phyloP scores from a whole-genome alignment of 306 rosid genomes.

The Ormosia emarginata region DNA sequence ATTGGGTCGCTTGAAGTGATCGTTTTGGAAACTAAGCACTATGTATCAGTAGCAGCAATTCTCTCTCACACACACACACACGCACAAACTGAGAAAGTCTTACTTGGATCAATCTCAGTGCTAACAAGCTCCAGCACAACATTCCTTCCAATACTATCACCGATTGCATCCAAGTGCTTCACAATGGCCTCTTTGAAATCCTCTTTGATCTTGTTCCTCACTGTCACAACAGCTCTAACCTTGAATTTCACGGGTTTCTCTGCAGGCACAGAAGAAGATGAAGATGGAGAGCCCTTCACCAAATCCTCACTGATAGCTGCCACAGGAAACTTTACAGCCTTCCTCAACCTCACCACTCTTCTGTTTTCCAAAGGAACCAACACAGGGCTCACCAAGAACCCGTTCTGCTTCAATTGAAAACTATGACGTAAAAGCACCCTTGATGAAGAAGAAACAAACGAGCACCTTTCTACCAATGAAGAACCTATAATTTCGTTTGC shows the following conservation, averaged over 20 bases:
- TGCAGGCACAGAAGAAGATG: slow-evolving; percentile 14
- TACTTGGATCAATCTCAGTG: slow-evolving; percentile 80
- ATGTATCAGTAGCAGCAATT: background rate
- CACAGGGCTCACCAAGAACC: slow-evolving; percentile 26
- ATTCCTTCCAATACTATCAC: slow-evolving; percentile 73
- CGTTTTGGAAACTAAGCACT: background rate
- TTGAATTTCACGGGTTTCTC: slow-evolving; percentile 67
- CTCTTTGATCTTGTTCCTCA: slow-evolving; percentile 84
- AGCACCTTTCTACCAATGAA: slow-evolving; percentile 44
- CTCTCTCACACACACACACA: background rate
- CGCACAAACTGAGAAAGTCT: slow-evolving; percentile 19
- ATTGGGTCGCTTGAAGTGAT: background rate
- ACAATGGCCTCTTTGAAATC: slow-evolving; percentile 62
- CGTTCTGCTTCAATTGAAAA: slow-evolving; percentile 11
- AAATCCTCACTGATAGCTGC: slow-evolving; percentile 87
- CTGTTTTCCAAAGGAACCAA: slow-evolving; percentile 36
- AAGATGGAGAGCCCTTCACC: slow-evolving; percentile 31
- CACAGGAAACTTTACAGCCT: slow-evolving; percentile 45
- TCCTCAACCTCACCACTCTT: slow-evolving; percentile 36
- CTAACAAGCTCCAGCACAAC: slow-evolving; percentile 78
- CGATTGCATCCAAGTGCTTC: slow-evolving; percentile 67
- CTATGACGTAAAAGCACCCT: slow-evolving; percentile 7
- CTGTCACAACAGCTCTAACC: slow-evolving; percentile 85
- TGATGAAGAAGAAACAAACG: slow-evolving; percentile 39
- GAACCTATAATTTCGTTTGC: slow-evolving; percentile 50